These are phyloP conservation scores for Talaromyces nanjingensis DNA, from an alignment of 495 filamentous ascomycete species.

Conservation along the genomic window DNA sequence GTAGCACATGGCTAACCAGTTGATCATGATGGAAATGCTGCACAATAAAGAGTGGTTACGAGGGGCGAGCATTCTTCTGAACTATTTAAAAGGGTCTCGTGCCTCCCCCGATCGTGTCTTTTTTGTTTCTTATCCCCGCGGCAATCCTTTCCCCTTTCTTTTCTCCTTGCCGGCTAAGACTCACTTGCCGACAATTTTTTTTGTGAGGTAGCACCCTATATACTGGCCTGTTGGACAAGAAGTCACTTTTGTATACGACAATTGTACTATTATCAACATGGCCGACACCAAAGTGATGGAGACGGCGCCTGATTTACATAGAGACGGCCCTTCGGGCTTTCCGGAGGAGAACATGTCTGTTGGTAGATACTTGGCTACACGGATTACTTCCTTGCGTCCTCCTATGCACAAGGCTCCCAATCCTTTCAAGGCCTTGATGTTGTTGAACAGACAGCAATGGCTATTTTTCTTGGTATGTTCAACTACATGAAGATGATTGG, in stretches of 20 bases:
- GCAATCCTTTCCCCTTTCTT: background rate
- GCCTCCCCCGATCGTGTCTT: background rate
- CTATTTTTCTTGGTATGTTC: conserved; percentile 62
- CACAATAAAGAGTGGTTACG: background rate
- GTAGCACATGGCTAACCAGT: background rate
- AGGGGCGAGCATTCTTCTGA: background rate
- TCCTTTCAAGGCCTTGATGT: conserved; percentile 61
- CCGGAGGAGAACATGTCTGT: conserved; percentile 43
- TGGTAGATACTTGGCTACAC: conserved; percentile 59
- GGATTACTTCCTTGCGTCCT: conserved; percentile 65
- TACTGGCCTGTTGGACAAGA: background rate
- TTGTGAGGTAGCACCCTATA: background rate
- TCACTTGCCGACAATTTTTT: background rate
- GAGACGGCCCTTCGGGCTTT: background rate
- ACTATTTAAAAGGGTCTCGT: conserved; percentile 4
- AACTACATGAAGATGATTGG: conserved; percentile 11
- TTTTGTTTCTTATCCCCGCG: background rate
- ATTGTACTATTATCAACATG: background rate
- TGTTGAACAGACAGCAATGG: conserved; percentile 74
- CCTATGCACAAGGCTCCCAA: conserved; percentile 74
- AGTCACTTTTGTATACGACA: background rate
- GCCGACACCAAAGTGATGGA: background rate
- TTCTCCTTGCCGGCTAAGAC: background rate
- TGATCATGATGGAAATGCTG: background rate
- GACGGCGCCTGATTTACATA: background rate